Evolutionary conservation across 2,329 filamentous ascomycete genomes (phyloP), one percentile per base, ranked within the genome.

Genomic region (Beauveria varroae): DNA sequence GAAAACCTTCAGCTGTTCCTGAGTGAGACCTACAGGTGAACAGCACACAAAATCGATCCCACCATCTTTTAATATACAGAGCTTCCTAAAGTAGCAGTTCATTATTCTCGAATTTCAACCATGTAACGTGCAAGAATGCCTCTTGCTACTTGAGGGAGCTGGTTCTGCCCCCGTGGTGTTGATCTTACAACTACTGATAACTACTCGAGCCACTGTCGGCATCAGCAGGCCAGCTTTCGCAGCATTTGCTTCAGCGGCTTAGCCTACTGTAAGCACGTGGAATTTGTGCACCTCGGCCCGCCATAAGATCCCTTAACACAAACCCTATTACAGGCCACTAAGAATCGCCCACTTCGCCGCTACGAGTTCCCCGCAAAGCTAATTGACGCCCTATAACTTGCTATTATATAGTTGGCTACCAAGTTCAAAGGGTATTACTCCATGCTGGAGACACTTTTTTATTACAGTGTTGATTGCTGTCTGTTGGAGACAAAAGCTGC

Each of bases 41-140:
- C 3, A 3, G 26, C n/a, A 37, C n/a, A 20, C 8, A 12, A 24
- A 53, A 22, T 37, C 24, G n/a, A 22, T 14, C 34, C 5, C 5
- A 20, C 28, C 47, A 26, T 14, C 40, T 12, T 12, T 30, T 22
- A 12, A 1, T 47, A 18, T 8, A 52, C 26, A 18, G 12, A 60
- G 41, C 57, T 60, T 46, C 57, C 57, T 54, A n/a, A 53, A 47
- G 7, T 6, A 60, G 57, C 37, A 53, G 57, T 41, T 60, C 26
- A 28, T 5, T 16, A n/a, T 16, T 41, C 28, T 52, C n/a, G 12
- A 0, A 37, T 37, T 16, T 5, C 16, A 41, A 5, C 28, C 57
- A 60, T 60, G 57, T 37, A 47, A 53, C 57, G 41, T 53, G 14
- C 20, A 46, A 28, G 46, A 46, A 14, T n/a, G 24, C 18, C 28